These are phyloP conservation scores for Exophiala xenobiotica DNA, from an alignment of 2,329 filamentous ascomycete species.

Conservation along the genomic window DNA sequence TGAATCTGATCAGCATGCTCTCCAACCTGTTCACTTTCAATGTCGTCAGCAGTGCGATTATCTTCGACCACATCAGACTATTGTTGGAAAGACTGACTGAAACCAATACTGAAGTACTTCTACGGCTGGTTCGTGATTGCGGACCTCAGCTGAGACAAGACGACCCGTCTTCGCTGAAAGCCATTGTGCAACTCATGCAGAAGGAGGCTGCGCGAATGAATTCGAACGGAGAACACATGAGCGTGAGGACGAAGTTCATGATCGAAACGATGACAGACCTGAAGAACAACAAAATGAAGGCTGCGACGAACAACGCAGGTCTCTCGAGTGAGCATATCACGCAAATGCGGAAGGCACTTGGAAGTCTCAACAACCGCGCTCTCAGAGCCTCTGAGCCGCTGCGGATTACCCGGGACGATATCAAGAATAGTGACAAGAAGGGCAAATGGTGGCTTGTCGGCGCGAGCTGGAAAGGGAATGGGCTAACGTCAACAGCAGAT, in stretches of 20 bases:
- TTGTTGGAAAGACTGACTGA: constrained; percentile 76
- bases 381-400: constrained; percentile 78
- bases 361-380: constrained; percentile 65
- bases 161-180: constrained; percentile 82
- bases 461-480: constrained; percentile 71
- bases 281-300: constrained; percentile 89
- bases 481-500: constrained; percentile 35
- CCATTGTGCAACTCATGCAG: constrained; percentile 78
- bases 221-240: constrained; percentile 61
- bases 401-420: constrained; percentile 76
- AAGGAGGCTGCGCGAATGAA: constrained; percentile 67
- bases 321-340: constrained; percentile 78
- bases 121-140: constrained; percentile 77
- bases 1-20: constrained; percentile 79
- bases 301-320: constrained; percentile 66
- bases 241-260: constrained; percentile 93
- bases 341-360: constrained; percentile 84
- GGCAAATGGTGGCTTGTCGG: constrained; percentile 99
- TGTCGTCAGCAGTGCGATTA: constrained; percentile 73
- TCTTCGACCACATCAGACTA: constrained; percentile 87
- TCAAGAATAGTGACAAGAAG: constrained; percentile 77
- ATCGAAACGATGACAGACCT: constrained; percentile 92
- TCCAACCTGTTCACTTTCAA: constrained; percentile 91
- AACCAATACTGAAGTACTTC: constrained; percentile 80
- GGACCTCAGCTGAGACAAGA: constrained; percentile 84